Evolutionary conservation across 371 early-diverging fungal genomes (phyloP).

Genomic region (Mucor velutinosus): DNA sequence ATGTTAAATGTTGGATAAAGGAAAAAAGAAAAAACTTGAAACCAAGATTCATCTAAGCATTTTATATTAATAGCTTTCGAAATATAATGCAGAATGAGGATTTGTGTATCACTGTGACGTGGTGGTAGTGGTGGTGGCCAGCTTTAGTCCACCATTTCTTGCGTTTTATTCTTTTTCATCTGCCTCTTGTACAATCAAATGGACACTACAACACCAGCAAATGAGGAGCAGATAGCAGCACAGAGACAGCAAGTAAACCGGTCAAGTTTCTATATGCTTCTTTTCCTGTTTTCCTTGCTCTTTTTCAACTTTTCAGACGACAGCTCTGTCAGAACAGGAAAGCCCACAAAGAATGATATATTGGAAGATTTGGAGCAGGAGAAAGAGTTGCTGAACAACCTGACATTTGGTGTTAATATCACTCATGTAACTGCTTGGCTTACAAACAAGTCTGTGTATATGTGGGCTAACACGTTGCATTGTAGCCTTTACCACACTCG

Average conservation of each 20-base stretch:
- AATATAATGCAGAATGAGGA: neutral
- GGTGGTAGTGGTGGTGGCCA: neutral
- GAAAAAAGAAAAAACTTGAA: neutral
- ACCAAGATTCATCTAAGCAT: neutral
- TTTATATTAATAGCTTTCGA: neutral
- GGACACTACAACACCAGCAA: constrained; percentile 13
- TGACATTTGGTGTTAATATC: constrained; percentile 56
- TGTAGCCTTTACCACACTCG: constrained; percentile 46
- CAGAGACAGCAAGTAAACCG: constrained; percentile 44
- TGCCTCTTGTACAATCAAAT: neutral
- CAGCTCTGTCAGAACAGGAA: constrained; percentile 29
- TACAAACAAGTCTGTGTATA: neutral
- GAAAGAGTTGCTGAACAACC: constrained; percentile 42
- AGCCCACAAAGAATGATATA: constrained; percentile 36
- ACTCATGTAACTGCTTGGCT: constrained; percentile 41
- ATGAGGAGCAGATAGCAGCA: constrained; percentile 27
- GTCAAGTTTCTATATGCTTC: constrained; percentile 49
- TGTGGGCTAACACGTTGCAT: neutral
- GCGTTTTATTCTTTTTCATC: neutral
- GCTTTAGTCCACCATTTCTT: neutral
- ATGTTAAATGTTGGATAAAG: neutral
- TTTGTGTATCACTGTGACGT: constrained; percentile 6
- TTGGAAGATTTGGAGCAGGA: constrained; percentile 44
- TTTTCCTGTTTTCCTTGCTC: constrained; percentile 46
- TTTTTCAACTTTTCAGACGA: constrained; percentile 53